Base-by-base conservation (phyloP, 1,139 yeast genomes). In the Magnusiomyces paraingens region DNA sequence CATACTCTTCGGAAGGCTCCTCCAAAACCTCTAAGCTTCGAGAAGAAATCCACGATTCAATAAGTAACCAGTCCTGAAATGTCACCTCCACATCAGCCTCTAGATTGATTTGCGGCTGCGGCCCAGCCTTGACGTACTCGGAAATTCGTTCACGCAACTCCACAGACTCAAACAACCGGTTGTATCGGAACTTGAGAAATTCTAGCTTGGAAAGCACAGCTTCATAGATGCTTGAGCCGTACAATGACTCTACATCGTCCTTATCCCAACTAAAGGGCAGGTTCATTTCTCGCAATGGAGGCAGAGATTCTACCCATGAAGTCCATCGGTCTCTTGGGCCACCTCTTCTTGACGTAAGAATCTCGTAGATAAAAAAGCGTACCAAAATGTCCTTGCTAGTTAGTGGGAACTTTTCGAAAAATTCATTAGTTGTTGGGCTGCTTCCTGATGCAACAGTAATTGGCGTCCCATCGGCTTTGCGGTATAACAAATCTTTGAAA, bases 11-110 rank as follows among this genome's bases (percentile, higher is more conserved):
- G 44, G 58, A 49, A 38, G 59, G 32, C 51, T 52, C 35, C 22
- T 46, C 43, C 53, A 70, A 62, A 40, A 67, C 44, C 49, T 61
- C 56, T 35, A 68, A 51, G 6, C 63, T 55, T 26, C 73, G 59
- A 11, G 72, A 67, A 2, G 67, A 60, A 15, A 69, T 63, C 71
- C 72, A 68, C 45, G 66, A 65, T 51, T 68, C 69, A 14, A 65
- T 63, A 44, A 67, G 56, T 10, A 63, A 52, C 66, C 69, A 67
- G 44, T 64, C 66, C 22, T 53, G 48, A 36, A 52, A 56, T 12
- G 61, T 53, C 29, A 61, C 52, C 38, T 60, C 63, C 1, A 47
- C 26, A 46, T 58, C 59, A 5, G 55, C 48, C 4, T 48, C 58
- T 17, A 49, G 15, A 11, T 46, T 45, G 21, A 52, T 38, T 6